Evolutionary conservation across 106 monocot species (phyloP), one percentile per base, ranked within the genome.

Genomic region (Dioscorea dumetorum): DNA sequence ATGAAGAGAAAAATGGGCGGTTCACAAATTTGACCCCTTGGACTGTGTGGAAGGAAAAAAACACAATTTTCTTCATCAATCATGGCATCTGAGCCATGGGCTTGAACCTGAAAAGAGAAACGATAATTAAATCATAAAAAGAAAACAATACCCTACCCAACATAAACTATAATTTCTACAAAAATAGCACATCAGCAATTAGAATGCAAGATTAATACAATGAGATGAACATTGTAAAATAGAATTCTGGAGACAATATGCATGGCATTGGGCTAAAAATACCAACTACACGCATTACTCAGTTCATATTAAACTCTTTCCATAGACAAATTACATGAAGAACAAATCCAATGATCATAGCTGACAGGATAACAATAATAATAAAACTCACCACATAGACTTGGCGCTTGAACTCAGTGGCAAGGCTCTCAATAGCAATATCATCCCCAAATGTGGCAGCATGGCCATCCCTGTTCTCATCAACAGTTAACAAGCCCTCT

Each of bases 61-160:
- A 97, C 80, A 49, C 92, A 88, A 62, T 84, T 80, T 5, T 97
- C 88, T 57, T 97, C 97, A 48, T 92, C 97, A 49, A 92, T 89
- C 97, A 97, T 97, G 33, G 86, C 91, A 92, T 97, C 97, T n/a
- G 82, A 82, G 16, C 92, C 97, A 82, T 92, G 97, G 22, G 89
- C 88, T 79, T 97, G 92, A 67, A 97, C 89, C 97, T 97, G 72
- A 71, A 51, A 64, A 16, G n/a, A 49, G 6, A 24, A 67, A 12
- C 34, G 22, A 2, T 63, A 6, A 69, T 70, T 23, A 48, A 61
- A 23, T 49, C 17, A 24, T 50, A 33, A 33, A 18, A 18, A 32
- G 49, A 31, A 67, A n/a, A 41, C 41, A 41, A 41, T 28, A 28
- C 28, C 28, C 1, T 28, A 41, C 41, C 2, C 41, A 41, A 41